Base-by-base conservation (phyloP, 257 asterid genomes). In the Salvia rosmarinus region DNA sequence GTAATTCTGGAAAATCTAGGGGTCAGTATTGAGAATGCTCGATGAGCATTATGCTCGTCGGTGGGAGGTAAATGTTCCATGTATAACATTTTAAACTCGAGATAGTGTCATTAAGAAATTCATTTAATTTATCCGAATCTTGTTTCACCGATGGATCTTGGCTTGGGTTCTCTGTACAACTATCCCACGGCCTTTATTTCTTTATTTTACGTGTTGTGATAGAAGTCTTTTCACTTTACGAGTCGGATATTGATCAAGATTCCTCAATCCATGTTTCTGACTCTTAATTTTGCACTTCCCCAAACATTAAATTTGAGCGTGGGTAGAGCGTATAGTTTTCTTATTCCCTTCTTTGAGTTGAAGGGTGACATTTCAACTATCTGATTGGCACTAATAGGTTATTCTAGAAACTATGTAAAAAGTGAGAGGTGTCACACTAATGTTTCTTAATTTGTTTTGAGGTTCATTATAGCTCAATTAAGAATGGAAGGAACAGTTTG, bases 21-120 rank as follows among this genome's bases (percentile, higher is more conserved):
- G 99, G 99, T 77, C 95, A 80, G 84, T 95, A 77, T 71, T 95
- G 82, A 91, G 89, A 81, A 83, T 88, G 96, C 83, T 91, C 19
- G 81, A 87, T 71, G n/a, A 77, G 44, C 71, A 84, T 73, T 56
- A 67, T 77, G 96, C 91, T 69, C 80, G 98, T 95, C 51, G 95
- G 57, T 91, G 99, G 99, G 96, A 95, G 99, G 99, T 94, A 89
- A 60, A 72, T 42, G 17, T 13, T 43, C 43, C 43, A 9, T 35
- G 42, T 7, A n/a, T 64, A 40, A 71, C 32, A 46, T 49, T 66
- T 23, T 71, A 37, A 40, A 9, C 73, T 67, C 35, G n/a, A 30
- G 43, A 43, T 62, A 23, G 12, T 67, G 55, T 50, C 32, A 23
- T 42, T 47, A 17, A 57, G 23, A 40, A 23, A 51, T 54, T 7